Evolutionary conservation across 2,329 filamentous ascomycete species (phyloP).

Genomic region (Berkeleyomyces rouxiae): DNA sequence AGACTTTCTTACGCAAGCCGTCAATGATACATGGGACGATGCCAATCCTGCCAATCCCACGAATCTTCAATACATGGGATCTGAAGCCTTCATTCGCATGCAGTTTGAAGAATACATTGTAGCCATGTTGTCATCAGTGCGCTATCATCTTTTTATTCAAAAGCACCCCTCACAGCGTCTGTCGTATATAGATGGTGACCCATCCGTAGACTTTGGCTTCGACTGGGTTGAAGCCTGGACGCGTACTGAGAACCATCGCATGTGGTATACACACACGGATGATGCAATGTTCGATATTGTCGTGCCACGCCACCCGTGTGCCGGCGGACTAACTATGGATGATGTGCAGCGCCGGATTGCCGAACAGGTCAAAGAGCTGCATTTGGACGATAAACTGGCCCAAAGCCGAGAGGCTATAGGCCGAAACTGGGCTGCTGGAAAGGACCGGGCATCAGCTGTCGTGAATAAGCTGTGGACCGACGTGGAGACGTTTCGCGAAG

Average conservation of each 20-base stretch:
- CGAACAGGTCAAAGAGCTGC: slow-evolving; percentile 83
- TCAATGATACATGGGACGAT: slow-evolving; percentile 95
- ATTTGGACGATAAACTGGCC: slow-evolving; percentile 78
- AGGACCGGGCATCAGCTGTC: slow-evolving; percentile 71
- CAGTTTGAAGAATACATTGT: slow-evolving; percentile 96
- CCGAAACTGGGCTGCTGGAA: slow-evolving; percentile 75
- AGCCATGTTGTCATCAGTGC: slow-evolving; percentile 71
- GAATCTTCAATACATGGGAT: slow-evolving; percentile 85
- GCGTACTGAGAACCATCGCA: slow-evolving; percentile 74
- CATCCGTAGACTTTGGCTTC: slow-evolving; percentile 62
- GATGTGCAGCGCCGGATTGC: slow-evolving; percentile 82
- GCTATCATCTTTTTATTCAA: slow-evolving; percentile 61
- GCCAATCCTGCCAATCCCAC: slow-evolving; percentile 77
- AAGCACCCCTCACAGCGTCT: slow-evolving; percentile 40
- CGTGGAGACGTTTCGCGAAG: slow-evolving; percentile 48
- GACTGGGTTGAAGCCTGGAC: slow-evolving; percentile 84
- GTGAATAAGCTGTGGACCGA: slow-evolving; percentile 84
- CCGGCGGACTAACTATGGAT: slow-evolving; percentile 81
- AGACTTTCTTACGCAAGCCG: slow-evolving; percentile 80
- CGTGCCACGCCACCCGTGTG: slow-evolving; percentile 82
- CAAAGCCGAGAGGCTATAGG: slow-evolving; percentile 71
- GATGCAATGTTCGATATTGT: slow-evolving; percentile 86
- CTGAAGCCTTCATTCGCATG: slow-evolving; percentile 90
- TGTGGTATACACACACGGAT: slow-evolving; percentile 70
- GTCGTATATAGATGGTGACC: slow-evolving; percentile 62